Conservation (phyloP, 1,139 yeast species). For the Debaryomyces udenii region DNA sequence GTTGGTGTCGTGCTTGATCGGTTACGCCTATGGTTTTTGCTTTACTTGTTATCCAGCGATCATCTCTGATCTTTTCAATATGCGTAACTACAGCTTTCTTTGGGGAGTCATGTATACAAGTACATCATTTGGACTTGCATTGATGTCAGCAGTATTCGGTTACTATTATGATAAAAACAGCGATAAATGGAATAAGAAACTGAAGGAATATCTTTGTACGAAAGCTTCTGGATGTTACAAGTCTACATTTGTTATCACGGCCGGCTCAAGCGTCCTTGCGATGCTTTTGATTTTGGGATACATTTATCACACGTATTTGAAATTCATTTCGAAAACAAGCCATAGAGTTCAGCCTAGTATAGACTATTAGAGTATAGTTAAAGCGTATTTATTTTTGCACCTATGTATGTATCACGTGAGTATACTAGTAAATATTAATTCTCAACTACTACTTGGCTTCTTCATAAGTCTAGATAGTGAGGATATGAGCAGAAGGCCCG, state of each 20-base stretch:
- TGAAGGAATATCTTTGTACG: conserved; percentile 32
- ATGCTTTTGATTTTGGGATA: conserved; percentile 26
- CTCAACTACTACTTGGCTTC: too few species aligned
- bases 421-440: background rate
- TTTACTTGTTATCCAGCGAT: conserved; percentile 84
- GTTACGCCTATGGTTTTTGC: conserved; percentile 77
- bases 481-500: conserved; percentile 30
- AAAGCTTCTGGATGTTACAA: conserved; percentile 44
- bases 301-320: conserved; percentile 19
- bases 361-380: background rate
- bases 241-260: conserved; percentile 39
- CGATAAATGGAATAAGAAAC: conserved; percentile 25
- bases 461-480: too few species aligned
- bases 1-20: conserved; percentile 62
- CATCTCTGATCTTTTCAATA: conserved; percentile 75
- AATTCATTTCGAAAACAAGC: background rate
- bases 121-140: conserved; percentile 39
- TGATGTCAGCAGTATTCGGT: conserved; percentile 47
- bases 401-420: conserved; percentile 4
- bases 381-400: background rate
- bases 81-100: conserved; percentile 70
- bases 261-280: conserved; percentile 29
- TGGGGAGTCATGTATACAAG: conserved; percentile 80
- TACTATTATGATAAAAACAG: conserved; percentile 40
- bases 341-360: background rate